Conservation (phyloP, 2,329 filamentous ascomycete genomes). For the Alternaria longipes region DNA sequence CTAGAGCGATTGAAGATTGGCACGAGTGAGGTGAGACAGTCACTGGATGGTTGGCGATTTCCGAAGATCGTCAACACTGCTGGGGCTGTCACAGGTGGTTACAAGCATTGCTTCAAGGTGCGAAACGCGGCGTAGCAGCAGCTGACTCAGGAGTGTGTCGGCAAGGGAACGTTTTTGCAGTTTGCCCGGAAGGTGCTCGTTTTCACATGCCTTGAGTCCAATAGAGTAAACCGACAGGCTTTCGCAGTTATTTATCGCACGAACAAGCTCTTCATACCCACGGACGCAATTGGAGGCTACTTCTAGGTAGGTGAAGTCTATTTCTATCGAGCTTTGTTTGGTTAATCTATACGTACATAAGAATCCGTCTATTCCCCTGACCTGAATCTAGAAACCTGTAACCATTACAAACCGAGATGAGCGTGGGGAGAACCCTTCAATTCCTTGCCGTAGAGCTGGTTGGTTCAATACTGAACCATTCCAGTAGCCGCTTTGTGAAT, state of each 20-base stretch:
- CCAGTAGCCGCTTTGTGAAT: background rate
- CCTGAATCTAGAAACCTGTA: background rate
- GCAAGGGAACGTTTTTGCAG: too few relatives aligned
- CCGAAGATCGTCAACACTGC: background rate
- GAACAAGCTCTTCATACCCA: background rate
- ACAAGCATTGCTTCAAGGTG: background rate
- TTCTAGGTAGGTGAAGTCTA: background rate
- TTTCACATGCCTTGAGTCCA: too few relatives aligned
- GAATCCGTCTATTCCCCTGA: background rate
- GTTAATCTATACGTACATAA: background rate
- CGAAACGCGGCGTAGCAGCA: background rate
- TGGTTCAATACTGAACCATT: background rate
- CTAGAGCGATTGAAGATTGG: conserved; percentile 57
- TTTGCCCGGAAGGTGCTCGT: too few relatives aligned
- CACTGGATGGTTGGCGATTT: background rate
- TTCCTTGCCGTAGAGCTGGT: too few relatives aligned
- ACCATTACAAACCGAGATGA: background rate
- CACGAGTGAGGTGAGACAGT: conserved; percentile 10
- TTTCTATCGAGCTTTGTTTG: background rate
- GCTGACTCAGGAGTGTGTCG: too few relatives aligned
- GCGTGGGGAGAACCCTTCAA: background rate
- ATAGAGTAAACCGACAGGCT: too few relatives aligned
- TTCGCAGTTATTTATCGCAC: background rate
- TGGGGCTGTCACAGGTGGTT: background rate
- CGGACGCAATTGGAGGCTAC: background rate